Evolutionary conservation across 495 filamentous ascomycete species (phyloP).

Genomic region (Elaphomyces granulatus): DNA sequence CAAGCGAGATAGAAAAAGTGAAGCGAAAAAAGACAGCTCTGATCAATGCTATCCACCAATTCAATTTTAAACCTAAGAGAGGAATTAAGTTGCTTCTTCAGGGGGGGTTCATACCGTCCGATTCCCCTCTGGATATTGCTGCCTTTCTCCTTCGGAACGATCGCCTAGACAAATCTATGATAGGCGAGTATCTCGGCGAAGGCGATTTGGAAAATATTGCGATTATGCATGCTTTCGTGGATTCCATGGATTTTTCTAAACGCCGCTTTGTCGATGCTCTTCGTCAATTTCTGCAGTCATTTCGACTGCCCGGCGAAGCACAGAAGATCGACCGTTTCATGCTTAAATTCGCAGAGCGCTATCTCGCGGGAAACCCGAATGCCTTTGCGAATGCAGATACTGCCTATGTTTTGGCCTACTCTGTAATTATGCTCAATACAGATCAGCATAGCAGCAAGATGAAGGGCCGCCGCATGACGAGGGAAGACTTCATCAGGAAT

Average conservation of each 20-base stretch:
- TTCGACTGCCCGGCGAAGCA: constrained; percentile 88
- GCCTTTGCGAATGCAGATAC: constrained; percentile 98
- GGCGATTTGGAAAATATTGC: constrained; percentile 83
- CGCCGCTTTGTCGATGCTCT: constrained; percentile 88
- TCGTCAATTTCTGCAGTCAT: constrained; percentile 82
- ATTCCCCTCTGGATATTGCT: constrained; percentile 69
- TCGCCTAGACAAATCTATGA: constrained; percentile 71
- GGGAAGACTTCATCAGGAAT: constrained; percentile 96
- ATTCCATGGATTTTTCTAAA: constrained; percentile 87
- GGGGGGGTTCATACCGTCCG: constrained; percentile 71
- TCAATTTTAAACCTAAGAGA: constrained; percentile 97
- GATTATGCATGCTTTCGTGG: constrained; percentile 97
- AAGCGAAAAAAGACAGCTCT: constrained; percentile 90
- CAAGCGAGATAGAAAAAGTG: constrained; percentile 76
- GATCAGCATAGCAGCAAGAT: constrained; percentile 87
- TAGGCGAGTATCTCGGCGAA: constrained; percentile 93
- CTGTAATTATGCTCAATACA: constrained; percentile 92
- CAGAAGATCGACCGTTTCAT: constrained; percentile 99
- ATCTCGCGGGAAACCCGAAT: constrained; percentile 87
- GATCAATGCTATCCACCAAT: constrained; percentile 73
- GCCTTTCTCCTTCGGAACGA: constrained; percentile 62
- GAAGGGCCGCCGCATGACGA: constrained; percentile 70
- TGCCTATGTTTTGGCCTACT: constrained; percentile 90
- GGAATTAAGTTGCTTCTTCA: constrained; percentile 73
- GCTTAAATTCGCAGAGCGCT: constrained; percentile 96